Percentiles rank a stretch among this genome's conserved stretches.
Conservation (phyloP, 257 asterid species). For the Primulina eburnea region DNA sequence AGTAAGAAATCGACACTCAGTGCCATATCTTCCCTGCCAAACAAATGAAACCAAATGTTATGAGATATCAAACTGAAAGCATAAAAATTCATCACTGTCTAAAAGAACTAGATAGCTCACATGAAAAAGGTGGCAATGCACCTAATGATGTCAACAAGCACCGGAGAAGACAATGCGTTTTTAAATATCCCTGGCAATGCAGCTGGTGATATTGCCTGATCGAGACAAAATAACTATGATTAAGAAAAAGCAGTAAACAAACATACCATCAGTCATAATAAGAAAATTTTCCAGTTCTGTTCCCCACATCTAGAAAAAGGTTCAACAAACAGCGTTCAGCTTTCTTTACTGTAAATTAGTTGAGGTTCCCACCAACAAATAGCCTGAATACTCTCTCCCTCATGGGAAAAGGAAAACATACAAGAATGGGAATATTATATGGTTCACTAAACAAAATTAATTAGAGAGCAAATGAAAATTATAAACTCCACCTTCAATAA, state of each 20-base stretch:
- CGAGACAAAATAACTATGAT: conserved; percentile 14
- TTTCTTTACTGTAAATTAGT: not conserved
- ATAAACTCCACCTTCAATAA: conserved; percentile 62
- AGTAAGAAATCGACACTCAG: conserved; percentile 71
- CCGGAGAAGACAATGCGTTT: conserved; percentile 75
- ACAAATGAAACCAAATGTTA: conserved; percentile 27
- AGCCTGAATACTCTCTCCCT: not conserved
- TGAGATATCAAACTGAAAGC: conserved; percentile 17
- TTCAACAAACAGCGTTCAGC: not conserved
- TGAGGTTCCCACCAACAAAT: not conserved
- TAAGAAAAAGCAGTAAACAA: conserved; percentile 5
- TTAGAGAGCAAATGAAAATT: conserved; percentile 18
- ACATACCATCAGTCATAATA: not conserved
- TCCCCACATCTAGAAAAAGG: not conserved
- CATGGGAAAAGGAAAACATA: not conserved
- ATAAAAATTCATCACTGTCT: conserved; percentile 5
- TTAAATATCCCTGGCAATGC: conserved; percentile 76
- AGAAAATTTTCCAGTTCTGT: not conserved
- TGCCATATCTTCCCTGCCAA: conserved; percentile 75
- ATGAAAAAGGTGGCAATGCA: conserved; percentile 66
- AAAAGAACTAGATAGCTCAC: conserved; percentile 48
- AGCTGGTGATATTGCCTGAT: conserved; percentile 71
- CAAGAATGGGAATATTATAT: not conserved
- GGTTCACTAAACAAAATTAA: not conserved
- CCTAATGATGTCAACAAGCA: conserved; percentile 70